Evolutionary conservation across 192 early-diverging fungal genomes (phyloP).

Genomic region (Podochytrium sp.): DNA sequence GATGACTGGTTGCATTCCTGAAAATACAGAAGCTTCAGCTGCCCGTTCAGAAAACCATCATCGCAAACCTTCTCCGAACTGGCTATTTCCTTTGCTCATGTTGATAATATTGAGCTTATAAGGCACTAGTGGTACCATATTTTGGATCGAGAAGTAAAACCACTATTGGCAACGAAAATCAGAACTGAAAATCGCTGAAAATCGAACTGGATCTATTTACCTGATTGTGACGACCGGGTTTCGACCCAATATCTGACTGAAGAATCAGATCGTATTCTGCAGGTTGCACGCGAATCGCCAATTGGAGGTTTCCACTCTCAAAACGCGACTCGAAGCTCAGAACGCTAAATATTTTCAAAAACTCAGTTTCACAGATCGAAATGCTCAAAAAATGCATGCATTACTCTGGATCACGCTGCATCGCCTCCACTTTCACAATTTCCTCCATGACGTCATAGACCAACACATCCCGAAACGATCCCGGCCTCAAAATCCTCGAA

Average conservation of each 20-base stretch:
- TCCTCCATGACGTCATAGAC: slow-evolving; percentile 59
- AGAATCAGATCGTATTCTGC: slow-evolving; percentile 56
- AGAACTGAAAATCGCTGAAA: neutral
- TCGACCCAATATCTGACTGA: slow-evolving; percentile 53
- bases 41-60: slow-evolving; percentile 2
- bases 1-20: slow-evolving; percentile 63
- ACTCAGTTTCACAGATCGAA: neutral
- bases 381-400: neutral
- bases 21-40: neutral
- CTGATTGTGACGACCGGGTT: slow-evolving; percentile 57
- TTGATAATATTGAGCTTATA: slow-evolving; percentile 64
- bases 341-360: slow-evolving; percentile 18
- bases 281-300: slow-evolving; percentile 52
- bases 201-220: slow-evolving; percentile 28
- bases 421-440: slow-evolving; percentile 5
- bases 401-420: slow-evolving; percentile 4
- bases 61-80: slow-evolving; percentile 53
- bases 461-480: slow-evolving; percentile 21
- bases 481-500: slow-evolving; percentile 40
- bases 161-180: slow-evolving; percentile 42
- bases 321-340: slow-evolving; percentile 59
- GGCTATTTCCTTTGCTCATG: slow-evolving; percentile 55
- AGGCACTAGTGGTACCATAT: slow-evolving; percentile 31
- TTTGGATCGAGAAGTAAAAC: slow-evolving; percentile 56
- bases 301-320: slow-evolving; percentile 60